A percentile compares a stretch with the other conserved stretches of the same genome.
Conservation (phyloP, 202 grass and related monocot genomes). For the Carex arenaria region DNA sequence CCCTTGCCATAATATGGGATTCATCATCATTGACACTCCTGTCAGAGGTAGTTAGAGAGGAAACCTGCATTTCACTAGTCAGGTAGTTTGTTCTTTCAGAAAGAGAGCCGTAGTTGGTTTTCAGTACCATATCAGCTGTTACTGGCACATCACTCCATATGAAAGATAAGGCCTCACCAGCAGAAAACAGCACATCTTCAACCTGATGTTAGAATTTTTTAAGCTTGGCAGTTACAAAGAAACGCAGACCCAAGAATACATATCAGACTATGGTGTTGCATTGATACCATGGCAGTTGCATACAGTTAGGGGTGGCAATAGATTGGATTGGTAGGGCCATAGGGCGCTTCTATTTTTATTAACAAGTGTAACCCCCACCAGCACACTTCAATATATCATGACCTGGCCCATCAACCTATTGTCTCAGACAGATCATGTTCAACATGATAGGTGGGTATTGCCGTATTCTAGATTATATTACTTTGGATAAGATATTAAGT, state of each 20-base stretch:
- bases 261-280: background rate
- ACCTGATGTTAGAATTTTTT: constrained; percentile 41
- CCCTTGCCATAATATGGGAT: constrained; percentile 44
- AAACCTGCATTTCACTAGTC: constrained; percentile 48
- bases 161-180: constrained; percentile 86
- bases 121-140: constrained; percentile 67
- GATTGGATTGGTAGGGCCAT: background rate
- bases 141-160: constrained; percentile 93
- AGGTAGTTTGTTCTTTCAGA: constrained; percentile 82
- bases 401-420: background rate
- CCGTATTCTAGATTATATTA: background rate
- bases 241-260: background rate
- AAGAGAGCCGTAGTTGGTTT: constrained; percentile 83
- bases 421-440: background rate
- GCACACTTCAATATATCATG: background rate
- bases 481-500: background rate
- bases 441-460: background rate
- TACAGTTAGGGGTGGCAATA: background rate
- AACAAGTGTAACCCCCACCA: background rate
- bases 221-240: background rate
- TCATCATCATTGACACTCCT: constrained; percentile 53
- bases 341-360: background rate
- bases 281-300: background rate
- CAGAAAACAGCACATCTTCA: constrained; percentile 93
- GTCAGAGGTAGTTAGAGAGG: constrained; percentile 28